Conservation (phyloP, 768 basidiomycete species). For the Pulveroboletus frians region DNA sequence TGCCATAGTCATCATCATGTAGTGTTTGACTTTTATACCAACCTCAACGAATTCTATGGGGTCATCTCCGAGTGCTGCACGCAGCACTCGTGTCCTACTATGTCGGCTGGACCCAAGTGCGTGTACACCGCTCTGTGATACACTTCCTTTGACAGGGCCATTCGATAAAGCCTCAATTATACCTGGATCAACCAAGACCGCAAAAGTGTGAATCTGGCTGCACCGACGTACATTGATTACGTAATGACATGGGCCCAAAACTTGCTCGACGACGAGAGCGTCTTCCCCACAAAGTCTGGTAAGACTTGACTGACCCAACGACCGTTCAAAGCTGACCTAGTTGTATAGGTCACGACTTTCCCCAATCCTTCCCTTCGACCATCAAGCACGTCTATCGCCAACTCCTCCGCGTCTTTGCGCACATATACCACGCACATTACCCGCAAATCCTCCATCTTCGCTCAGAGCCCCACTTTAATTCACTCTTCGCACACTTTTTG, state of each 20-base stretch:
- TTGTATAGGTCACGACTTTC: slow-evolving; percentile 73
- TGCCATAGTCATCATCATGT: neutral
- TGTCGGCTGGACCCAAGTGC: slow-evolving; percentile 85
- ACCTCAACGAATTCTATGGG: slow-evolving; percentile 95
- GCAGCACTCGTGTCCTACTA: slow-evolving; percentile 80
- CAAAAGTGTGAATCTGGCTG: slow-evolving; percentile 80
- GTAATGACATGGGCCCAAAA: slow-evolving; percentile 98
- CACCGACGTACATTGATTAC: slow-evolving; percentile 95
- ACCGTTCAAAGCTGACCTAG: neutral
- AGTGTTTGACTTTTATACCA: slow-evolving; percentile 98
- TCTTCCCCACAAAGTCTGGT: slow-evolving; percentile 97
- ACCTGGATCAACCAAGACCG: slow-evolving; percentile 92
- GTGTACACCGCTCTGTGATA: slow-evolving; percentile 23
- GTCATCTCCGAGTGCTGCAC: slow-evolving; percentile 92
- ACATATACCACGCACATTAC: slow-evolving; percentile 95
- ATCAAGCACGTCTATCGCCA: slow-evolving; percentile 94
- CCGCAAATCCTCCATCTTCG: slow-evolving; percentile 86
- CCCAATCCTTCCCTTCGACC: slow-evolving; percentile 82
- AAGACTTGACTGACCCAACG: slow-evolving; percentile 19
- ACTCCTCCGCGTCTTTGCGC: slow-evolving; percentile 93
- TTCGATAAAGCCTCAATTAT: slow-evolving; percentile 69
- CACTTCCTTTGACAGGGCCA: neutral
- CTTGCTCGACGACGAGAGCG: slow-evolving; percentile 87
- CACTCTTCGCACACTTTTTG: slow-evolving; percentile 95
- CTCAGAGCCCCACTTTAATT: slow-evolving; percentile 93